Percentiles rank a stretch among this genome's conserved stretches.
These are phyloP conservation scores for Tripidium arundinaceum DNA, from an alignment of 202 grass and related monocot species.

Conservation along the genomic window DNA sequence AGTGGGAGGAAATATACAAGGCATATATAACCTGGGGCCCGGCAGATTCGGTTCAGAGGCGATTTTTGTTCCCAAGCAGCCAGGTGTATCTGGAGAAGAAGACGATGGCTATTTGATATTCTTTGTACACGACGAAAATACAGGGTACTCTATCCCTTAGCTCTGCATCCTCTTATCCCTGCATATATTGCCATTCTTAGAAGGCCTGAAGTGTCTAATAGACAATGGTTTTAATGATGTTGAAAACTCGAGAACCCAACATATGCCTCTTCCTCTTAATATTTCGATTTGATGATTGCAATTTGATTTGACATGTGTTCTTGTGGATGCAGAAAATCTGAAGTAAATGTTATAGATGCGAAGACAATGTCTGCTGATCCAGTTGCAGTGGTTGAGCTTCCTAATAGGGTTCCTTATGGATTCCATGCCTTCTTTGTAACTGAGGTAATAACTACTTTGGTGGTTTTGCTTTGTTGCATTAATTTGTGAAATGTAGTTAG, in stretches of 20 bases:
- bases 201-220: neutral
- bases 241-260: neutral
- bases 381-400: slow-evolving; percentile 77
- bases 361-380: slow-evolving; percentile 89
- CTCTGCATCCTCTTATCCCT: neutral
- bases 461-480: neutral
- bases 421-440: slow-evolving; percentile 95
- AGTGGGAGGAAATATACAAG: slow-evolving; percentile 64
- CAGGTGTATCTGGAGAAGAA: slow-evolving; percentile 66
- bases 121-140: slow-evolving; percentile 90
- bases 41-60: slow-evolving; percentile 89
- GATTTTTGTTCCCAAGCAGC: slow-evolving; percentile 71
- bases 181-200: no score
- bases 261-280: neutral
- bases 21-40: slow-evolving; percentile 70
- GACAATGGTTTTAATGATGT: neutral
- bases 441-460: slow-evolving; percentile 45
- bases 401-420: slow-evolving; percentile 72
- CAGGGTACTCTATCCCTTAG: slow-evolving; percentile 51
- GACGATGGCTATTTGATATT: slow-evolving; percentile 86
- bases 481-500: neutral
- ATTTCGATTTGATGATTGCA: neutral
- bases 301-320: neutral
- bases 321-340: slow-evolving; percentile 61
- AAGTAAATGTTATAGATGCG: slow-evolving; percentile 84